Base-by-base conservation (phyloP, 1,139 yeast genomes). In the Yarrowia galli region DNA sequence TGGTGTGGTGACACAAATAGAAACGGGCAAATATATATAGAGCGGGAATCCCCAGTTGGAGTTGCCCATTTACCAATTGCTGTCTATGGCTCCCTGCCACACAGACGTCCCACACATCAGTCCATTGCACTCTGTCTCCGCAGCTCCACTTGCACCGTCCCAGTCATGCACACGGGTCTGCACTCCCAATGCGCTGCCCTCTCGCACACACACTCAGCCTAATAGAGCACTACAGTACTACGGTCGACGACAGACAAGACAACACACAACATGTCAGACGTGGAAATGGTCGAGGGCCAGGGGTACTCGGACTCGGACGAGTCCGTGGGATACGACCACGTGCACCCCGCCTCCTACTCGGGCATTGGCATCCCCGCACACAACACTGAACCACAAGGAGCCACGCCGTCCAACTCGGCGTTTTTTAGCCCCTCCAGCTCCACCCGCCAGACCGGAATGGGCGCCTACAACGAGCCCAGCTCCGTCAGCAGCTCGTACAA, bases 281-380 rank as follows among this genome's bases (percentile, higher is more conserved):
- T 58, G 64, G 64, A 58, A 58, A 58, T 58, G 64, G 66, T 61
- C 66, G 66, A 61, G 66, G 66, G 66, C 54, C 66, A 61, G 36
- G 66, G 66, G 56, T 61, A 46, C 46, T 61, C 66, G 46, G 66
- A 61, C 56, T 61, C 66, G 35, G 66, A 61, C 66, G 66, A 61
- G 61, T 54, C 61, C 36, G 20, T 23, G 60, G 60, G 43, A 22
- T 53, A 53, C 60, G 60, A 53, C 42, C 56, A 51, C 56, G 42
- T 28, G 53, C 36, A 20, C 42, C 56, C 56, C 18, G 56, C 56
- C 20, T 51, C 56, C 35, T 53, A 53, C 43, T 36, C 60, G 22
- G 61, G 46, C 61, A 54, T 54, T 40, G 61, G 61, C 46, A 54
- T 54, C 18, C 61, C 61, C 23, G 12, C 32, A 15, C 13, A 36